These are phyloP conservation scores for Pythium angustatum DNA, from an alignment of 352 stramenopile species.

Conservation along the genomic window DNA sequence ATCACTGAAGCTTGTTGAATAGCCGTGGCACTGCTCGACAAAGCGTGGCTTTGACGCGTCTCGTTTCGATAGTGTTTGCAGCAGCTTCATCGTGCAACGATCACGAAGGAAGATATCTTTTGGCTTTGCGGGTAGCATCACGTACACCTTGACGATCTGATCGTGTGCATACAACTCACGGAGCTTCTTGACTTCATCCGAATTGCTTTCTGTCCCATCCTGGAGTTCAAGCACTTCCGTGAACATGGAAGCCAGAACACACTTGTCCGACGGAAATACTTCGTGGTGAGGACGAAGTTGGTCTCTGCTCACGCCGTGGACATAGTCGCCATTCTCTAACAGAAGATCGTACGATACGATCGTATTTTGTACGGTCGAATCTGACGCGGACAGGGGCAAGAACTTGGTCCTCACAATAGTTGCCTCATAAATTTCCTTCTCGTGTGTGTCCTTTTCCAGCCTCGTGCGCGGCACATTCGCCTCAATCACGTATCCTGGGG, in stretches of 20 bases:
- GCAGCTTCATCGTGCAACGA: slow-evolving; percentile 38
- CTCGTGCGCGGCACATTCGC: slow-evolving; percentile 38
- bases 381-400: not conserved
- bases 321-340: slow-evolving; percentile 43
- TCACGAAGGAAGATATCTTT: slow-evolving; percentile 44
- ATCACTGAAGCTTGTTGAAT: slow-evolving; percentile 28
- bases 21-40: slow-evolving; percentile 65
- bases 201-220: slow-evolving; percentile 18
- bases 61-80: slow-evolving; percentile 36
- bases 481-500: not conserved
- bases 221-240: slow-evolving; percentile 25
- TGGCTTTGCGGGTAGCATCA: slow-evolving; percentile 37
- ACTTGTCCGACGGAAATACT: slow-evolving; percentile 42
- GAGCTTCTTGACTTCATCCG: slow-evolving; percentile 27
- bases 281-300: slow-evolving; percentile 43
- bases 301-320: slow-evolving; percentile 34
- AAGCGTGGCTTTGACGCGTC: slow-evolving; percentile 45
- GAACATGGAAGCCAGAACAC: slow-evolving; percentile 45
- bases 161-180: slow-evolving; percentile 45
- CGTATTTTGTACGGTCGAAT: slow-evolving; percentile 5
- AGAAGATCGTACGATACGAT: slow-evolving; percentile 40
- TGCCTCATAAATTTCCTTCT: slow-evolving; percentile 38
- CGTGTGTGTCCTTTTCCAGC: slow-evolving; percentile 28
- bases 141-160: slow-evolving; percentile 53
- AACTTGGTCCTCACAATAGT: slow-evolving; percentile 33